phyloP scores from a whole-genome alignment of 176 grass and related monocot genomes.

The Oryza rufipogon region DNA sequence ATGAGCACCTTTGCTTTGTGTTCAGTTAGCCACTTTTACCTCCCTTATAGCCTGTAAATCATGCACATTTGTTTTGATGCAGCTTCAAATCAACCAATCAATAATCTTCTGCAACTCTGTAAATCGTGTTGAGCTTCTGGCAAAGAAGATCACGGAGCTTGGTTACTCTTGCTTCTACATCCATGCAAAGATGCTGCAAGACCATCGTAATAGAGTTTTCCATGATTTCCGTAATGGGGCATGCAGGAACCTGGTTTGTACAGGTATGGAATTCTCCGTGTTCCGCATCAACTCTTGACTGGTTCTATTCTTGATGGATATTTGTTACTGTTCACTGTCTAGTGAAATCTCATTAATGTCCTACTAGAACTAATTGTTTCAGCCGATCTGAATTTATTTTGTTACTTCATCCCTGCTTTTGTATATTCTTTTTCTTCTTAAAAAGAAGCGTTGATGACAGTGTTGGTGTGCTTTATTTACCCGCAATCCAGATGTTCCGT shows the following conservation, averaged over 20 bases:
- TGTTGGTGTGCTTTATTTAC: background rate
- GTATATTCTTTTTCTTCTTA: background rate
- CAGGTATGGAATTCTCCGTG: conserved; percentile 48
- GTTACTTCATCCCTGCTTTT: background rate
- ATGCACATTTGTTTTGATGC: conserved; percentile 42
- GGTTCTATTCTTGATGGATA: background rate
- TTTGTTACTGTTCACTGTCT: background rate
- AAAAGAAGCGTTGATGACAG: background rate
- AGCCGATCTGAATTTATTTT: background rate
- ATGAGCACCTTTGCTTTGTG: conserved; percentile 32
- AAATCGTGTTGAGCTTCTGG: conserved; percentile 90
- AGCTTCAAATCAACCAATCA: conserved; percentile 99
- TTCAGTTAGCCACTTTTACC: conserved; percentile 22
- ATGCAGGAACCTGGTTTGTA: conserved; percentile 98
- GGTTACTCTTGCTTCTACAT: conserved; percentile 98
- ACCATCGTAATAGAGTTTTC: conserved; percentile 91
- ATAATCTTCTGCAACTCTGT: conserved; percentile 99
- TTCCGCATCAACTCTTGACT: background rate
- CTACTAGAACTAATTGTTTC: background rate
- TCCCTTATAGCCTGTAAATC: conserved; percentile 7
- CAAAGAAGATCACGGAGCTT: conserved; percentile 94
- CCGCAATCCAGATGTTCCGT: background rate
- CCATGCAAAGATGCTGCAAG: conserved; percentile 99
- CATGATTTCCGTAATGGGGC: conserved; percentile 97
- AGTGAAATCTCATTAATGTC: background rate